Base-by-base conservation (phyloP, 2,329 filamentous ascomycete species). In the Fusarium cicatricum region DNA sequence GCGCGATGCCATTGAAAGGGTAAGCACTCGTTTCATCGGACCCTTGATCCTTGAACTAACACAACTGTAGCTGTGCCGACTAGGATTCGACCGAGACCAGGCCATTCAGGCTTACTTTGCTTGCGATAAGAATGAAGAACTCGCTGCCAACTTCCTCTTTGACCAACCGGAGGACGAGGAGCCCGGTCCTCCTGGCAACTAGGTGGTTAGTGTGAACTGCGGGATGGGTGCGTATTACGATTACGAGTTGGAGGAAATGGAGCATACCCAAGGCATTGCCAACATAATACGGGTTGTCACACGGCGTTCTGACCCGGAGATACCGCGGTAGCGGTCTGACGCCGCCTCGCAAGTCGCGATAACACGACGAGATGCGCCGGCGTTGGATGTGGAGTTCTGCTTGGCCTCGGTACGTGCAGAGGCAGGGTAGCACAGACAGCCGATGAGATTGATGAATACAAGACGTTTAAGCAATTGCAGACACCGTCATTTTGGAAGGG, bases 61-160 rank as follows among this genome's bases (percentile, higher is more conserved):
- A 44, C 34, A 36, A 36, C 52, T 34, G 11, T 62, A 96, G 91
- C 82, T 99, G 71, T 97, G 92, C 78, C 90, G 90, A 62, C 87
- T 99, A 38, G 95, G 95, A 31, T 99, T 99, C 74, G 88, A 94
- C 69, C 88, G 93, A 56, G 92, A 98, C 68, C 86, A 92, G 68
- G 95, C 95, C 45, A 97, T 98, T 66, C 94, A 99, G 78, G 95
- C 95, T 21, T 99, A 98, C 79, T 99, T 99, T 74, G 95, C 95
- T 29, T 99, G 95, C 76, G 95, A 99, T 78, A 99, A 98, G 85
- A 98, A 99, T 75, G 95, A 99, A 78, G 95, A 99, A 77, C 83
- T 99, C 45, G 95, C 95, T 1, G 95, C 95, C 62, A 99, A 99
- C 78, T 98, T 97, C 77, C 82, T 99, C 56, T 99, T 99, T 72